phyloP scores from a whole-genome alignment of 1,284 basidiomycete species.

The Microbotryomycetes sp. region DNA sequence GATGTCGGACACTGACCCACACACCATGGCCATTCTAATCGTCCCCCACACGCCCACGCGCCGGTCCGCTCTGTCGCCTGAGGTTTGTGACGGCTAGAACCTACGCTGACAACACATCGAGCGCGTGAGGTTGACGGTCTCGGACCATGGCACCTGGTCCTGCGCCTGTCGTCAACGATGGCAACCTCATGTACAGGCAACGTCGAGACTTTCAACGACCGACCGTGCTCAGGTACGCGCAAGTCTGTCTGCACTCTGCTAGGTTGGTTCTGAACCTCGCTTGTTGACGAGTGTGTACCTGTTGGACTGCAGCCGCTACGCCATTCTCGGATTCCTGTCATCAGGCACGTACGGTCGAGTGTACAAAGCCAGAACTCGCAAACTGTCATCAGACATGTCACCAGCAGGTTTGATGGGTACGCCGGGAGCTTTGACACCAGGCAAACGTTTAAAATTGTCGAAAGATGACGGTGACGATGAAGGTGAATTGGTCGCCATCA shows the following conservation, averaged over 20 bases:
- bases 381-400: constrained; percentile 15
- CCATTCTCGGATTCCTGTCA: constrained; percentile 92
- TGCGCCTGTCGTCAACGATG: background rate
- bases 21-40: too few relatives aligned
- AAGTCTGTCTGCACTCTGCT: too few relatives aligned
- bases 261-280: too few relatives aligned
- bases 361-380: constrained; percentile 74
- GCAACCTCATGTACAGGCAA: constrained; percentile 9
- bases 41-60: too few relatives aligned
- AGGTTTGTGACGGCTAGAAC: too few relatives aligned
- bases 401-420: constrained; percentile 31
- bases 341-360: constrained; percentile 97
- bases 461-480: constrained; percentile 54
- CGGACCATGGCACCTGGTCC: background rate
- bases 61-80: too few relatives aligned
- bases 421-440: constrained; percentile 23
- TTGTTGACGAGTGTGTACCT: too few relatives aligned
- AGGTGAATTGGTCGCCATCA: constrained; percentile 80
- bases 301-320: constrained; percentile 49
- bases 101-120: too few relatives aligned
- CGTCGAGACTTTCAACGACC: constrained; percentile 33
- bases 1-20: too few relatives aligned
- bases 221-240: constrained; percentile 24
- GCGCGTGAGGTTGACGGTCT: too few relatives aligned
- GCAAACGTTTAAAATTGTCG: constrained; percentile 27